phyloP scores from a whole-genome alignment of 441 rosid species.

The Geranium incanum region DNA sequence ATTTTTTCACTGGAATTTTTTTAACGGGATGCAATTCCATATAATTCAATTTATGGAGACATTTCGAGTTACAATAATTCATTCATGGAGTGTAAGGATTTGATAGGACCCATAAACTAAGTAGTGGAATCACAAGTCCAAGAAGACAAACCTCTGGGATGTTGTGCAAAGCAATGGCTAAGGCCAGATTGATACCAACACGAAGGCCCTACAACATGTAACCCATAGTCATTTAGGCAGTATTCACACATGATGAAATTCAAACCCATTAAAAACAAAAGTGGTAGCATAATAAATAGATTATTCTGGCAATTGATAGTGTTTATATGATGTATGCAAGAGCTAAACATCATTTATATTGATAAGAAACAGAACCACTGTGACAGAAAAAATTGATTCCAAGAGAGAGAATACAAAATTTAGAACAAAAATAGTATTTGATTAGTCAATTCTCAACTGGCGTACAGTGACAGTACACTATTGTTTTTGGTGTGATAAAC shows the following conservation, averaged over 20 bases:
- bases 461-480: neutral
- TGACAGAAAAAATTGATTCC: neutral
- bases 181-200: slow-evolving; percentile 89
- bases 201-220: slow-evolving; percentile 63
- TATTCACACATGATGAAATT: neutral
- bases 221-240: slow-evolving; percentile 10
- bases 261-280: neutral
- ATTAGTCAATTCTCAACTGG: neutral
- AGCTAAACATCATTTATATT: slow-evolving; percentile 1
- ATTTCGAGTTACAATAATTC: neutral
- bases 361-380: neutral
- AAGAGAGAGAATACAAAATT: neutral
- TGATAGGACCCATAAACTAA: slow-evolving; percentile 10
- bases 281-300: neutral
- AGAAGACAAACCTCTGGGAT: slow-evolving; percentile 77
- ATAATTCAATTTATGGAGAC: neutral
- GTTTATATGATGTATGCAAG: neutral
- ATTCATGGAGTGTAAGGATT: slow-evolving; percentile 1
- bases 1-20: neutral
- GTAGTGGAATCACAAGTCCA: slow-evolving; percentile 10
- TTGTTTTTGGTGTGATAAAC: neutral
- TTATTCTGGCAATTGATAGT: neutral
- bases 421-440: neutral
- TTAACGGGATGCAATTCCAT: neutral
- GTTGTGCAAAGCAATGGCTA: slow-evolving; percentile 97